phyloP scores from a whole-genome alignment of 2,329 filamentous ascomycete genomes.

The Apiospora kogelbergensis region DNA sequence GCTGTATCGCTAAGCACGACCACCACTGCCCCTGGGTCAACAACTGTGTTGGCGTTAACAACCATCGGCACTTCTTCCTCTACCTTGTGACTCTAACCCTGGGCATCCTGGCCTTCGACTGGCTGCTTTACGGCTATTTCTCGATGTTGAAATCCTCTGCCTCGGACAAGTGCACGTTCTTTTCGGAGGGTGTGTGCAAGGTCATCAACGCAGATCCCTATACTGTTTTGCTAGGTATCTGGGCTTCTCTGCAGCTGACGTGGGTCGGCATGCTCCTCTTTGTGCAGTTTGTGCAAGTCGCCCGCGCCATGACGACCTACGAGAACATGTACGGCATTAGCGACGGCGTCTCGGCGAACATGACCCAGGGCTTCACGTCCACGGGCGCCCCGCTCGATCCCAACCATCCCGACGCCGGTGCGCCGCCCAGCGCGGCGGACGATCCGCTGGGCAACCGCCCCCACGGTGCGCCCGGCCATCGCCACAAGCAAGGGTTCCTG shows the following conservation, averaged over 20 bases:
- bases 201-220: conserved; percentile 80
- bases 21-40: conserved; percentile 99
- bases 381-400: conserved; percentile 71
- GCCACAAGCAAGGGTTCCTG: conserved; percentile 65
- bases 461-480: conserved; percentile 44
- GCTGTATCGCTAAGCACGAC: conserved; percentile 94
- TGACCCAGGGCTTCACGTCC: conserved; percentile 76
- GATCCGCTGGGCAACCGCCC: conserved; percentile 38
- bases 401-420: conserved; percentile 60
- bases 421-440: conserved; percentile 41
- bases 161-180: conserved; percentile 66
- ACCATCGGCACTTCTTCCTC: conserved; percentile 91
- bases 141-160: conserved; percentile 53
- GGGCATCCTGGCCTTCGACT: conserved; percentile 72
- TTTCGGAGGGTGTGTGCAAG: conserved; percentile 73
- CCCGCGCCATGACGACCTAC: conserved; percentile 90
- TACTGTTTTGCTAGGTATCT: conserved; percentile 75
- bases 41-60: conserved; percentile 94
- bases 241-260: conserved; percentile 80
- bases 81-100: conserved; percentile 79
- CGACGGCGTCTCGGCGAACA: conserved; percentile 50
- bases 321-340: conserved; percentile 90
- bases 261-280: conserved; percentile 98
- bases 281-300: conserved; percentile 90
- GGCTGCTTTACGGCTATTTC: conserved; percentile 72